Evolutionary conservation across 768 basidiomycete genomes (phyloP).

Genomic region (Coprinellus micaceus): DNA sequence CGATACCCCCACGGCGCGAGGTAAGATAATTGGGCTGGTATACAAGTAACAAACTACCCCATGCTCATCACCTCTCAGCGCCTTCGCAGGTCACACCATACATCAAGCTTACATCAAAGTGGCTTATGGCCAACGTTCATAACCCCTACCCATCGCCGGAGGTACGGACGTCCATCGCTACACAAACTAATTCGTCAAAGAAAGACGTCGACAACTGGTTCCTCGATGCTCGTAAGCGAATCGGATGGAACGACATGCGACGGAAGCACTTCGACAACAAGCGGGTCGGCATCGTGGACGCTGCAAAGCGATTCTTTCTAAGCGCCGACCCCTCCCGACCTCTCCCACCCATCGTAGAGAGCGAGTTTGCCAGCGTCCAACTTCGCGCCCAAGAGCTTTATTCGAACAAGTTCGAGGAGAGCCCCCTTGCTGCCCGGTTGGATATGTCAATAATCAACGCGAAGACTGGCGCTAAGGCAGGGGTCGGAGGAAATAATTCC

Average conservation of each 20-base stretch:
- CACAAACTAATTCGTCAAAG: slow-evolving; percentile 16
- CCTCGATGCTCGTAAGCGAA: slow-evolving; percentile 41
- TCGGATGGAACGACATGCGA: slow-evolving; percentile 48
- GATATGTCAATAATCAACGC: too few relatives aligned
- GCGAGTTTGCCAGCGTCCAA: slow-evolving; percentile 17
- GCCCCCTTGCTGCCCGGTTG: too few relatives aligned
- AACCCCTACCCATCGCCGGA: slow-evolving; percentile 48
- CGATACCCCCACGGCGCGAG: too few relatives aligned
- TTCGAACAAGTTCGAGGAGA: too few relatives aligned
- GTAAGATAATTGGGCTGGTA: too few relatives aligned
- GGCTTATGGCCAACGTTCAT: slow-evolving; percentile 45
- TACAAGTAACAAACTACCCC: too few relatives aligned
- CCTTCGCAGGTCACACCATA: too few relatives aligned
- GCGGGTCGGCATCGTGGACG: slow-evolving; percentile 31
- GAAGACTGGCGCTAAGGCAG: too few relatives aligned
- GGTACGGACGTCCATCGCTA: slow-evolving; percentile 26
- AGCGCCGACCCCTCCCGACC: slow-evolving; percentile 5
- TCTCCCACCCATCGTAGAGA: slow-evolving; percentile 16
- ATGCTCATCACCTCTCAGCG: too few relatives aligned
- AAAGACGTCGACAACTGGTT: slow-evolving; percentile 47
- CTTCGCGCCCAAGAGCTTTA: too few relatives aligned
- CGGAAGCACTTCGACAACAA: slow-evolving; percentile 29
- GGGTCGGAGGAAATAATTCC: too few relatives aligned
- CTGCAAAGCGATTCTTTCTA: slow-evolving; percentile 30
- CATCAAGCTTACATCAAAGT: slow-evolving; percentile 15